These are phyloP conservation scores for Yarrowia galli DNA, from an alignment of 1,139 yeast species.

Conservation along the genomic window DNA sequence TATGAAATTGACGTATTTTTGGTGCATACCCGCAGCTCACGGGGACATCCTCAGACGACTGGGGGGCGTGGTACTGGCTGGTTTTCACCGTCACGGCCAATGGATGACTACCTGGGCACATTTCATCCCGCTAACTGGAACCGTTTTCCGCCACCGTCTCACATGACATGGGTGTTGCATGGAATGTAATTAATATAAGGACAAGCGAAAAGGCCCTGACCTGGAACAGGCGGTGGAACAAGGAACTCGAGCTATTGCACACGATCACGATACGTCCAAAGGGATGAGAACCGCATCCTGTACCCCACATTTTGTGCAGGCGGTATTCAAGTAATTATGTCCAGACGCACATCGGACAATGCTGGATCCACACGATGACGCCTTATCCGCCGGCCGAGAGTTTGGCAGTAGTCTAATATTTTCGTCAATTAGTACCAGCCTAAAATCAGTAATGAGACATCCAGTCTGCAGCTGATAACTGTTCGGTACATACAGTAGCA, in stretches of 20 bases:
- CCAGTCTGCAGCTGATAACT: not conserved
- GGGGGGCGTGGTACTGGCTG: too few relatives aligned
- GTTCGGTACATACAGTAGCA: too few relatives aligned
- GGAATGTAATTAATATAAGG: not conserved
- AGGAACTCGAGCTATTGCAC: too few relatives aligned
- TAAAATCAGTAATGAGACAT: not conserved
- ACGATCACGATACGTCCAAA: not conserved
- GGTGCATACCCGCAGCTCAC: not conserved
- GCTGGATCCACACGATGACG: conserved; percentile 27
- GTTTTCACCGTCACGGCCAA: too few relatives aligned
- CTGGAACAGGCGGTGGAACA: not conserved
- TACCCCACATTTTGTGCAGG: conserved; percentile 12
- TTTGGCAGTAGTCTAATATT: not conserved
- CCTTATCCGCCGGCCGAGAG: conserved; percentile 12
- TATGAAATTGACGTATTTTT: not conserved
- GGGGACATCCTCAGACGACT: too few relatives aligned
- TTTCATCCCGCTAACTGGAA: not conserved
- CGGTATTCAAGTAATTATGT: too few relatives aligned
- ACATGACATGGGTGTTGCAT: conserved; percentile 7
- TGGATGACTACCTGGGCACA: too few relatives aligned
- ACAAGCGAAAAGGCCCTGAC: not conserved
- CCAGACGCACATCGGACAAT: not conserved
- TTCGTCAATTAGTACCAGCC: not conserved
- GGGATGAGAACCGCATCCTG: not conserved
- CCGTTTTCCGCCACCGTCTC: not conserved